These are phyloP conservation scores for Extremus antarcticus DNA, from an alignment of 495 filamentous ascomycete species.

Conservation along the genomic window DNA sequence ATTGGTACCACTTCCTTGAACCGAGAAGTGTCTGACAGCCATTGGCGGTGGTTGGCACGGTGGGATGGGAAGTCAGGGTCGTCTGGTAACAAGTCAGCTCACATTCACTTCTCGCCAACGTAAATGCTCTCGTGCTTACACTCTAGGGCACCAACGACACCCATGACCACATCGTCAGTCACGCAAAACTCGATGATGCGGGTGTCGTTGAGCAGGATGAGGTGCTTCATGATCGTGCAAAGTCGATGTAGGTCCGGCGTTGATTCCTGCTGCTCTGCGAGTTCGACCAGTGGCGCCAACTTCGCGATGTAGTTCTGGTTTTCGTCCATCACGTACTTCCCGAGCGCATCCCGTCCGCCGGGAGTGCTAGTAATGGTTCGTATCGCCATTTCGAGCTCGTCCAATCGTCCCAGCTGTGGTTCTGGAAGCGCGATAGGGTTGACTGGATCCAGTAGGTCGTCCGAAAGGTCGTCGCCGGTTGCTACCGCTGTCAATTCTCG, in stretches of 20 bases:
- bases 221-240: conserved; percentile 96
- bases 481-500: conserved; percentile 47
- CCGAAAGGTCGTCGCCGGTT: conserved; percentile 84
- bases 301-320: conserved; percentile 69
- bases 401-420: conserved; percentile 66
- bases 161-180: conserved; percentile 75
- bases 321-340: conserved; percentile 71
- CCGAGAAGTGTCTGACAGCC: conserved; percentile 72
- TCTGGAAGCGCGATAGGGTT: conserved; percentile 63
- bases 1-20: conserved; percentile 96
- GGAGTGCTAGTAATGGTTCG: conserved; percentile 61
- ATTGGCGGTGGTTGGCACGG: conserved; percentile 94
- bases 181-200: conserved; percentile 88
- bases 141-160: conserved; percentile 92
- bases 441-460: conserved; percentile 64
- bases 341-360: conserved; percentile 73
- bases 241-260: conserved; percentile 74
- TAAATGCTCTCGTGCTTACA: conserved; percentile 47
- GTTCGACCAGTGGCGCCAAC: conserved; percentile 69
- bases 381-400: conserved; percentile 73
- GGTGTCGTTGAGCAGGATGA: conserved; percentile 89
- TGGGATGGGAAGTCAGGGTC: conserved; percentile 98
- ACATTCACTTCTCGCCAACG: neutral
- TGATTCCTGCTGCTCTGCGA: conserved; percentile 85
- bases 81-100: conserved; percentile 39